A percentile compares a stretch with the other conserved stretches of the same genome.
phyloP scores from a whole-genome alignment of 139 green algal species.

The Picochlorum sp. region DNA sequence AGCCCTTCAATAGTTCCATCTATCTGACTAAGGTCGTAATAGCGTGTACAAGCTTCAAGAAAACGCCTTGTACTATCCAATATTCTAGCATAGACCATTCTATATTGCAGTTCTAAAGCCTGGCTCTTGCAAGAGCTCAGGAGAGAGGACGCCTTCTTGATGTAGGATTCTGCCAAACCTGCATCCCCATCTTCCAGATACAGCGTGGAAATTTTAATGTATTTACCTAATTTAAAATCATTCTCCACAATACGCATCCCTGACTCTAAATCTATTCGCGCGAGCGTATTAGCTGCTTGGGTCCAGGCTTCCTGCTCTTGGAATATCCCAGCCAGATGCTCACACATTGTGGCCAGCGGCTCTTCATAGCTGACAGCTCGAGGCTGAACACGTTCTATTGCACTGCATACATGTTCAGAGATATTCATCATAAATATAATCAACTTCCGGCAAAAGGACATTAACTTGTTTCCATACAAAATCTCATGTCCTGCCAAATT shows the following conservation, averaged over 20 bases:
- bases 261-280: slow-evolving; percentile 85
- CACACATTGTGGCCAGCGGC: slow-evolving; percentile 41
- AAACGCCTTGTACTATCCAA: slow-evolving; percentile 92
- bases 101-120: slow-evolving; percentile 90
- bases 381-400: slow-evolving; percentile 59
- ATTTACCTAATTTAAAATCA: slow-evolving; percentile 77
- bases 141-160: slow-evolving; percentile 84
- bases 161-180: slow-evolving; percentile 79
- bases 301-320: slow-evolving; percentile 77
- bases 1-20: slow-evolving; percentile 2
- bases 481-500: background rate
- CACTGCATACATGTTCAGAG: slow-evolving; percentile 39
- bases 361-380: slow-evolving; percentile 81
- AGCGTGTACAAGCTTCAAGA: slow-evolving; percentile 74
- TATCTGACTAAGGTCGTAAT: slow-evolving; percentile 74
- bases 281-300: slow-evolving; percentile 70
- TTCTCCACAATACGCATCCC: slow-evolving; percentile 46
- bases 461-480: background rate
- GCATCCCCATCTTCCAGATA: slow-evolving; percentile 89
- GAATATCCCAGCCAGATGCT: slow-evolving; percentile 45
- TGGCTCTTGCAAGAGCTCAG: slow-evolving; percentile 61
- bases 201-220: slow-evolving; percentile 91
- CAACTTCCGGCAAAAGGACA: background rate
- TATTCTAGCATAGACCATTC: slow-evolving; percentile 89
- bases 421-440: background rate